Percentiles rank a stretch among this genome's conserved stretches.
phyloP scores from a whole-genome alignment of 768 basidiomycete species.

The Udeniomyces megalosporus region DNA sequence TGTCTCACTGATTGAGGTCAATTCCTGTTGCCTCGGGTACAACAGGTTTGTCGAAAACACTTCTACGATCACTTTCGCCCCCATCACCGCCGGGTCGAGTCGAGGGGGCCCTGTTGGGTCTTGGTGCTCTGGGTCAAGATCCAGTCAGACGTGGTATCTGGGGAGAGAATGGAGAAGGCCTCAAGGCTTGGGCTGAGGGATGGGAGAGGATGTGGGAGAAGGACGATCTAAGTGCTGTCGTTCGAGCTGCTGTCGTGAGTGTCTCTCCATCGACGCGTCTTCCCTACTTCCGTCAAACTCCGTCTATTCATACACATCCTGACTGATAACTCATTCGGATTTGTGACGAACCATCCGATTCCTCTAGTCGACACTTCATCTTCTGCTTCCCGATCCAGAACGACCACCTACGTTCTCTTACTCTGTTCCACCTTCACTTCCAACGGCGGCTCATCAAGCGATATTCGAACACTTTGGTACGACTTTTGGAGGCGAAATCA shows the following conservation, averaged over 20 bases:
- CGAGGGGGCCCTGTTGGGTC: constrained; percentile 9
- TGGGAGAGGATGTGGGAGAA: constrained; percentile 17
- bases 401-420: background rate
- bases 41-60: constrained; percentile 82
- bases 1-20: constrained; percentile 34
- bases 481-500: background rate
- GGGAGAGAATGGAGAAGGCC: constrained; percentile 34
- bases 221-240: constrained; percentile 17
- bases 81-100: constrained; percentile 13
- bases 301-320: no score
- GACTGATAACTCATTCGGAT: background rate
- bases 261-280: background rate
- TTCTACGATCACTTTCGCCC: constrained; percentile 67
- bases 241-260: constrained; percentile 21
- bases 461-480: background rate
- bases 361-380: background rate
- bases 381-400: background rate
- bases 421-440: background rate
- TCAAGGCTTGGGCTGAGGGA: constrained; percentile 26
- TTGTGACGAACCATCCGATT: background rate
- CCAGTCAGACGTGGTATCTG: constrained; percentile 65
- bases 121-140: constrained; percentile 14
- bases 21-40: background rate
- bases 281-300: background rate
- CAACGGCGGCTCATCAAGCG: background rate